Evolutionary conservation across 164 flowering plant genomes (phyloP), one percentile per base, ranked within the genome.

Genomic region (Sedum album): DNA sequence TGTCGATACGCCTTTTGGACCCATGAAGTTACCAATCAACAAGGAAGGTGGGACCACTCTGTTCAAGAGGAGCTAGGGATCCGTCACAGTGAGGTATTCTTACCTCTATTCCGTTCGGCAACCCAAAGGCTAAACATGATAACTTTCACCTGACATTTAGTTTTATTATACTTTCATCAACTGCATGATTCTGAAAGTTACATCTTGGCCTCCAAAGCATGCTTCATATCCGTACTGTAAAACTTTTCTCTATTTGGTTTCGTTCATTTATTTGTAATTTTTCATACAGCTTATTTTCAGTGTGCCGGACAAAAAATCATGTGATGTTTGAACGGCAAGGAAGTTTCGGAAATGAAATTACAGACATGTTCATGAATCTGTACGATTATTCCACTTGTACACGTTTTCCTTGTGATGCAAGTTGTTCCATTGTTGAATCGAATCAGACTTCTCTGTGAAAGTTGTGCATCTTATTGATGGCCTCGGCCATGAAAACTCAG

Each of bases 1-100:
- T 72, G 93, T 83, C 44, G 90, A 86, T 68, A 88, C 91, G 11
- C 96, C 93, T 26, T 90, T 86, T 76, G 93, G 96, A 31, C 77
- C 83, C 11, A 90, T 90, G 91, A 44, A 44, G 48, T 44, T 44
- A 18, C 48, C 48, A 6, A 41, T 41, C 46, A 41, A 41, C 46
- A 41, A 83, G 81, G 96, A 88, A 70, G 91, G 91, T 69, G 96
- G 88, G 30, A 85, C 88, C 21, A 88, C 91, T 31, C 72, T 81
- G 31, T 84, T 90, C 68, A 88, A 85, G 86, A 90, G 88, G 81
- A 81, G 75, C 68, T 78, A 79, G 72, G 90, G 79, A 62, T 83
- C 82, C 51, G 82, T 23, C 86, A 2, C 46, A 41, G 15, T 13
- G 15, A 41, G 46, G 46, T 41, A 41, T 13, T 41, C 11, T 41